Conservation (phyloP, 108 stramenopile species). For the Cyclotella cryptica region DNA sequence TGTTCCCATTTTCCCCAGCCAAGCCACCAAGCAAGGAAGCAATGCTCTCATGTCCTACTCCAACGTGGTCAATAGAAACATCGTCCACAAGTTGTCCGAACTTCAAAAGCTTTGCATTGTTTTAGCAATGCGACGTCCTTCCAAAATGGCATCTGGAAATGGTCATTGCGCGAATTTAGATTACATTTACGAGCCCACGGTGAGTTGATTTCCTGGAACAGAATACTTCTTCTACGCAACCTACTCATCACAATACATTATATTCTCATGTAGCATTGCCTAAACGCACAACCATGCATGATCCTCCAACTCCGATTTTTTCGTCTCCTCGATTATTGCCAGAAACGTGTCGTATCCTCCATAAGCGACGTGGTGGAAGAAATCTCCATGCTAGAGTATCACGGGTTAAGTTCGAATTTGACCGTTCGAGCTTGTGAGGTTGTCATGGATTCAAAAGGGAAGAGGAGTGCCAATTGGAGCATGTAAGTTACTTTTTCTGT, state of each 20-base stretch:
- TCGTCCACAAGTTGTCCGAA: conserved; percentile 15
- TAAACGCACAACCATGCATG: conserved; percentile 51
- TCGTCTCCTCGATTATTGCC: conserved; percentile 17
- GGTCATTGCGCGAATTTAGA: conserved; percentile 12
- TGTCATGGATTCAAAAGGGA: conserved; percentile 49
- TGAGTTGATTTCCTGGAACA: conserved; percentile 11
- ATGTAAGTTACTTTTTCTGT: conserved; percentile 24
- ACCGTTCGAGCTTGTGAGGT: conserved; percentile 26
- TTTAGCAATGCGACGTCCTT: conserved; percentile 17
- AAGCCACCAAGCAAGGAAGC: background rate
- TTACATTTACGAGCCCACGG: conserved; percentile 37
- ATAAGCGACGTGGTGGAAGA: conserved; percentile 19
- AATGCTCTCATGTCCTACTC: background rate
- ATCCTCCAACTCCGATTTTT: conserved; percentile 41
- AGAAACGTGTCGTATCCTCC: conserved; percentile 10
- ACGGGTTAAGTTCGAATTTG: conserved; percentile 6
- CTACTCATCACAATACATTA: background rate
- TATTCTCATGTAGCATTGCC: conserved; percentile 21
- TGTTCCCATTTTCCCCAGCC: conserved; percentile 16
- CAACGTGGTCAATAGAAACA: conserved; percentile 6
- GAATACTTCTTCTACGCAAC: background rate
- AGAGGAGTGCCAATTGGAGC: conserved; percentile 39
- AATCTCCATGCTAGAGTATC: conserved; percentile 24
- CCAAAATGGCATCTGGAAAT: background rate
- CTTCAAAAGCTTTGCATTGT: conserved; percentile 33